phyloP scores from a whole-genome alignment of 1,284 basidiomycete species.

The Cystobasidium sp. region DNA sequence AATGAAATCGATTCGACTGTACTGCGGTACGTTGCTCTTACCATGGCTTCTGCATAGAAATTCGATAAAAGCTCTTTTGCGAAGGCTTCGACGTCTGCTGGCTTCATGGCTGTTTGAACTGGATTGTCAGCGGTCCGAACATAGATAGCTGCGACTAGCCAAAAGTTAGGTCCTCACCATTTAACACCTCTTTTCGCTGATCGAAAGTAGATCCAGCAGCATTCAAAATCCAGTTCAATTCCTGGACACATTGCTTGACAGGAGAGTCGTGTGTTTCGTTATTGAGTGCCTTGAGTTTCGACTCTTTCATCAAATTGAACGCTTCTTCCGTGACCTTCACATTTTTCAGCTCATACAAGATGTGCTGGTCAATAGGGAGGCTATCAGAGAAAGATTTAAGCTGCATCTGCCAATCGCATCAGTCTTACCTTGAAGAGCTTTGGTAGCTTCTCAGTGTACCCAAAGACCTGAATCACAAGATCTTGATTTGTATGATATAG shows the following conservation, averaged over 20 bases:
- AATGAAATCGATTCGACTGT: not conserved
- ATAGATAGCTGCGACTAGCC: not conserved
- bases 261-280: conserved; percentile 62
- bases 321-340: conserved; percentile 73
- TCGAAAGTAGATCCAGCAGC: not conserved
- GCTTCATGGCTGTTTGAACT: conserved; percentile 64
- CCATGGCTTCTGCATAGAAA: conserved; percentile 75
- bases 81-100: conserved; percentile 74
- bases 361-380: conserved; percentile 60
- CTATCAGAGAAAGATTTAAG: too few relatives aligned
- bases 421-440: conserved; percentile 69
- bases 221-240: conserved; percentile 14
- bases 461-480: conserved; percentile 66
- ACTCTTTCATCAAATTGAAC: conserved; percentile 81
- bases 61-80: conserved; percentile 68
- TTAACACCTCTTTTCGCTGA: not conserved
- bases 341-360: conserved; percentile 72
- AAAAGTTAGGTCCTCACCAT: not conserved
- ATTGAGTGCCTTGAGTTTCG: conserved; percentile 68
- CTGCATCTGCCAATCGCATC: conserved; percentile 49
- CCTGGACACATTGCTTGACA: not conserved
- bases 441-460: conserved; percentile 92
- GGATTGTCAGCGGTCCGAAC: not conserved
- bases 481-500: conserved; percentile 69
- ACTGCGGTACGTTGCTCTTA: not conserved